Percentiles rank a stretch among this genome's conserved stretches.
These are phyloP conservation scores for Pseudocercospora crystallina DNA, from an alignment of 2,329 filamentous ascomycete genomes.

Conservation along the genomic window DNA sequence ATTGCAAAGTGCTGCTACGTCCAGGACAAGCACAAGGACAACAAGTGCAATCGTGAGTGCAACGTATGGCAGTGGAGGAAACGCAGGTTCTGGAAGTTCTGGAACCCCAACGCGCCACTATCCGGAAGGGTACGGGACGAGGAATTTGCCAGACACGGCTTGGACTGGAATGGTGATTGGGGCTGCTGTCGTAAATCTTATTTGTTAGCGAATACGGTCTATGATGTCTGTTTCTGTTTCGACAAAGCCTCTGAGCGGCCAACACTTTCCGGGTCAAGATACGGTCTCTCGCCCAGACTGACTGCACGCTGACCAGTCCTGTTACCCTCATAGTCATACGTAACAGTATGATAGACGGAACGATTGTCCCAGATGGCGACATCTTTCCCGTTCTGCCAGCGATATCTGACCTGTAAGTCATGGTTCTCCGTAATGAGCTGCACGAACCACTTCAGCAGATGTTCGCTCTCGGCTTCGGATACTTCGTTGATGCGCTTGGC, in stretches of 20 bases:
- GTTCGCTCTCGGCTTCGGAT: constrained; percentile 25
- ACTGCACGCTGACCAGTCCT: constrained; percentile 56
- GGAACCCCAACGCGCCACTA: no score
- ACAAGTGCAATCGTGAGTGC: no score
- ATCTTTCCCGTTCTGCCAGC: constrained; percentile 51
- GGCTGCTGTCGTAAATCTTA: no score
- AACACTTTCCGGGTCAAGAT: constrained; percentile 52
- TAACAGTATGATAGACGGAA: constrained; percentile 56
- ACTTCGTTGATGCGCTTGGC: constrained; percentile 56
- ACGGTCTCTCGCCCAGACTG: constrained; percentile 57
- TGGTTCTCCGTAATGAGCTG: constrained; percentile 49
- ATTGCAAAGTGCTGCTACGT: no score
- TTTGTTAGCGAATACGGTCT: no score
- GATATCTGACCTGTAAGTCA: constrained; percentile 50
- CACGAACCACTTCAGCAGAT: constrained; percentile 23
- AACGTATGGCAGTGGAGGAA: no score
- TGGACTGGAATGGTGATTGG: no score
- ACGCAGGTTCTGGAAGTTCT: no score
- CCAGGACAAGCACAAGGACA: no score
- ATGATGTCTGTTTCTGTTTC: background rate
- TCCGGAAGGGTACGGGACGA: no score
- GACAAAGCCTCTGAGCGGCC: background rate
- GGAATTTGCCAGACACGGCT: no score
- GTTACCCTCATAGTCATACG: constrained; percentile 60
- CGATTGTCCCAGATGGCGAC: constrained; percentile 46